Conservation (phyloP, 768 basidiomycete genomes). For the Hypsizygus marmoreus region DNA sequence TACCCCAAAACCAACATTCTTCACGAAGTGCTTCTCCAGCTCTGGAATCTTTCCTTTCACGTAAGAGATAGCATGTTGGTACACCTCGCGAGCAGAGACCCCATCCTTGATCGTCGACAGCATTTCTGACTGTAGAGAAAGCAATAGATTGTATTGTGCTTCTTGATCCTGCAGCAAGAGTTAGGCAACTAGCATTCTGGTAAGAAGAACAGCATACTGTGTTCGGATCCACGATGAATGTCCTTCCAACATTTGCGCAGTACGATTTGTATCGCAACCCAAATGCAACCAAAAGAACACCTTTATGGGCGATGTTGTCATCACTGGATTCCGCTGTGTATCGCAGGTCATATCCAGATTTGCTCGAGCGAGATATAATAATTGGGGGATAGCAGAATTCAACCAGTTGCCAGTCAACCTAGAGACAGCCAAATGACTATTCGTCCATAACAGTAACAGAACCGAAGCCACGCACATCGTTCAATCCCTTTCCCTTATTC, state of each 20-base stretch:
- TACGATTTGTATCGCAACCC: slow-evolving; percentile 94
- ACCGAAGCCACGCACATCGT: slow-evolving; percentile 56
- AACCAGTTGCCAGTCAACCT: slow-evolving; percentile 89
- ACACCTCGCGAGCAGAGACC: slow-evolving; percentile 74
- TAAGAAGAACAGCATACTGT: slow-evolving; percentile 49
- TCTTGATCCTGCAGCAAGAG: slow-evolving; percentile 76
- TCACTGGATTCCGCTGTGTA: slow-evolving; percentile 84
- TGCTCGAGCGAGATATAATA: slow-evolving; percentile 89
- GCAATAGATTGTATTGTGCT: slow-evolving; percentile 76
- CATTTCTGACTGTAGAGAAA: slow-evolving; percentile 77
- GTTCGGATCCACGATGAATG: slow-evolving; percentile 93
- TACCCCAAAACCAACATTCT: slow-evolving; percentile 90
- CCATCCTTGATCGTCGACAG: slow-evolving; percentile 80
- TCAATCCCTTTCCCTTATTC: slow-evolving; percentile 74
- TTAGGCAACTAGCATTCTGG: slow-evolving; percentile 7
- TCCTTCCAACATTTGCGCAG: slow-evolving; percentile 89
- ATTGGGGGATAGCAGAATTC: slow-evolving; percentile 97
- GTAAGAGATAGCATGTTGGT: slow-evolving; percentile 69
- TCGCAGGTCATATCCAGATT: slow-evolving; percentile 83
- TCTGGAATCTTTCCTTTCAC: slow-evolving; percentile 80
- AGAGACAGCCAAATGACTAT: slow-evolving; percentile 9
- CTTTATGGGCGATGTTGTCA: slow-evolving; percentile 82
- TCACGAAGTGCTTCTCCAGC: slow-evolving; percentile 82
- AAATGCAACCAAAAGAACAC: slow-evolving; percentile 84
- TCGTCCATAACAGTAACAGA: not conserved